Evolutionary conservation across 805 yeast species (phyloP).

Genomic region (Candida sphagnicola): DNA sequence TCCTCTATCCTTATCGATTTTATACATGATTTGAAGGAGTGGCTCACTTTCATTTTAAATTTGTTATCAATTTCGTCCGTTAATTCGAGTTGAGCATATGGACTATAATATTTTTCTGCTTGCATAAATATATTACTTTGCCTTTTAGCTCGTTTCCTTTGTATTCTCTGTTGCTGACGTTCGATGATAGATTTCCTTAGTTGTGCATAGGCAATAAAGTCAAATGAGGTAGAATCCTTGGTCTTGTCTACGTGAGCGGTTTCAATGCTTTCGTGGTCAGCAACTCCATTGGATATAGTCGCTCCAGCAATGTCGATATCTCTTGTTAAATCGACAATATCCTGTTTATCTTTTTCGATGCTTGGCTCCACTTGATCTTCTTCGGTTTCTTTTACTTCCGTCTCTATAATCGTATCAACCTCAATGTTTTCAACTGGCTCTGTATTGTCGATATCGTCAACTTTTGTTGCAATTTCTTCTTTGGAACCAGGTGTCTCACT

Average conservation of each 20-base stretch:
- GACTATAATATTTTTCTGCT: constrained; percentile 37
- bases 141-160: constrained; percentile 17
- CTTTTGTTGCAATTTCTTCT: too few species aligned
- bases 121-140: constrained; percentile 28
- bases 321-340: not conserved
- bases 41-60: constrained; percentile 18
- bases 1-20: constrained; percentile 30
- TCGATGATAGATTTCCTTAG: constrained; percentile 39
- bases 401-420: too few species aligned
- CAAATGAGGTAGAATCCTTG: constrained; percentile 26
- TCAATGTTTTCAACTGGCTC: too few species aligned
- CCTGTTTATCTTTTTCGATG: not conserved
- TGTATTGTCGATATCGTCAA: too few species aligned
- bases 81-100: constrained; percentile 25
- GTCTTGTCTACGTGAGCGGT: too few species aligned
- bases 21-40: constrained; percentile 30
- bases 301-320: too few species aligned
- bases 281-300: too few species aligned
- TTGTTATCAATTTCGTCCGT: constrained; percentile 18
- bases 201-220: constrained; percentile 55
- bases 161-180: constrained; percentile 19
- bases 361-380: too few species aligned
- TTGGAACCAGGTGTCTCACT: too few species aligned
- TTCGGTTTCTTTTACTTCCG: too few species aligned
- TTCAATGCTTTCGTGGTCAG: too few species aligned